phyloP scores from a whole-genome alignment of 1,284 basidiomycete genomes.

The Sporisorium sorghi region DNA sequence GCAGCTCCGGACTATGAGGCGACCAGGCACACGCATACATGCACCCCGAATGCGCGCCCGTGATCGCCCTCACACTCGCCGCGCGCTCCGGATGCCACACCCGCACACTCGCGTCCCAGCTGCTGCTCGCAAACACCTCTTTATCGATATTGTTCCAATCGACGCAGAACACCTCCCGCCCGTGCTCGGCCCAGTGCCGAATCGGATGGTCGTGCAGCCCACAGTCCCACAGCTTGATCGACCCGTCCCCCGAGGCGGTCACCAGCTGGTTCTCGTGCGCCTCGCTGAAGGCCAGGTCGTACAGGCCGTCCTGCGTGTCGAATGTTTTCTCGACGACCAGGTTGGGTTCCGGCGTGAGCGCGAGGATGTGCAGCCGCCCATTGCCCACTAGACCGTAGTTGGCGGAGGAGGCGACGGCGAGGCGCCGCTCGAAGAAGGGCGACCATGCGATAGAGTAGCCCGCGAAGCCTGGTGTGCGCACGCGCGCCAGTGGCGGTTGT shows the following conservation, averaged over 20 bases:
- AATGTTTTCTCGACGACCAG: conserved; percentile 71
- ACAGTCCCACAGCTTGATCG: conserved; percentile 90
- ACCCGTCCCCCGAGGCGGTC: conserved; percentile 89
- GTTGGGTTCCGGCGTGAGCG: conserved; percentile 19
- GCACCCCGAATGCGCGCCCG: conserved; percentile 82
- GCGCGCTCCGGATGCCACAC: conserved; percentile 87
- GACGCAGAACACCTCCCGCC: conserved; percentile 89
- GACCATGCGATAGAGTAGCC: conserved; percentile 91
- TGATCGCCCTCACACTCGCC: conserved; percentile 81
- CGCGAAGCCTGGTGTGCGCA: conserved; percentile 74
- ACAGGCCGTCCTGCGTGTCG: conserved; percentile 92
- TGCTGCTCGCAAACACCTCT: conserved; percentile 81
- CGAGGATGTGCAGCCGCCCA: conserved; percentile 72
- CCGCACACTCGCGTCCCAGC: conserved; percentile 93
- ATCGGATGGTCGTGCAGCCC: conserved; percentile 89
- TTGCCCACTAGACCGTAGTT: conserved; percentile 97
- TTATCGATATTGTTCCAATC: conserved; percentile 98
- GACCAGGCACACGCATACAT: conserved; percentile 91
- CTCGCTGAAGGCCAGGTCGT: conserved; percentile 92
- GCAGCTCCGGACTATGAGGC: conserved; percentile 83
- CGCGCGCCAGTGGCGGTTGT: conserved; percentile 36
- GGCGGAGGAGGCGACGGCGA: conserved; percentile 89
- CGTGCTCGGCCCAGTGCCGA: conserved; percentile 91
- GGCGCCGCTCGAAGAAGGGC: conserved; percentile 83
- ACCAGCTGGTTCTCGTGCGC: conserved; percentile 92